Percentiles rank a stretch among this genome's conserved stretches.
phyloP scores from a whole-genome alignment of 345 rosid species.

The Eucalyptus leucophloia region DNA sequence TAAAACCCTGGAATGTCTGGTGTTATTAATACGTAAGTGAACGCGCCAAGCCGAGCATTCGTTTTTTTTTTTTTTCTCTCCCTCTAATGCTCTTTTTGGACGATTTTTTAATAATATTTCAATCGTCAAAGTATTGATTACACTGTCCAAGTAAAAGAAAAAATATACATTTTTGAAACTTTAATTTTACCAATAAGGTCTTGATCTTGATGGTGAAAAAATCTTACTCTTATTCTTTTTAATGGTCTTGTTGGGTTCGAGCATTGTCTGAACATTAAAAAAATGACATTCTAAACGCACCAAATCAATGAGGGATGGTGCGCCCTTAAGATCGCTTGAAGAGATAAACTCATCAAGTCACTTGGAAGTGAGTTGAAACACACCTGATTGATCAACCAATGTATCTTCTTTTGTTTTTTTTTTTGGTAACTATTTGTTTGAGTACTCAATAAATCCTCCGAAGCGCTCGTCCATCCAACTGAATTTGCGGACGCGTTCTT shows the following conservation, averaged over 20 bases:
- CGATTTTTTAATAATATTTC: background rate
- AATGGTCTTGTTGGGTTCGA: too few species aligned
- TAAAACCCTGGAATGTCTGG: background rate
- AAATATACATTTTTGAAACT: background rate
- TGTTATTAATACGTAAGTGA: background rate
- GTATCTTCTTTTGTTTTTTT: too few species aligned
- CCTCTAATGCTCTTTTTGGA: background rate
- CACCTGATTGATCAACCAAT: rapidly evolving
- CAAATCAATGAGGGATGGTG: background rate
- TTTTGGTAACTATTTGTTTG: background rate
- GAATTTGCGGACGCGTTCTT: background rate
- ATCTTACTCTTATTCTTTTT: rapidly evolving
- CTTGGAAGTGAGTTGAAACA: rapidly evolving
- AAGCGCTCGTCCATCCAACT: background rate
- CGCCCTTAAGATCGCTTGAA: rapidly evolving
- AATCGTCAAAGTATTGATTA: rapidly evolving
- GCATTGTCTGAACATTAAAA: background rate
- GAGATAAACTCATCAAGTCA: too few species aligned
- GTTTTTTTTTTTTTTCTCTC: background rate
- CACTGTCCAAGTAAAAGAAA: too few species aligned
- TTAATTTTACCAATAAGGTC: background rate
- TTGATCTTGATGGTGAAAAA: background rate
- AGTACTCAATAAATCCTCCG: background rate
- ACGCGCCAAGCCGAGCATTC: background rate
- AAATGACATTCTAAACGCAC: rapidly evolving